Evolutionary conservation across 2,329 filamentous ascomycete species (phyloP).

Genomic region (Pseudohalonectria lignicola): DNA sequence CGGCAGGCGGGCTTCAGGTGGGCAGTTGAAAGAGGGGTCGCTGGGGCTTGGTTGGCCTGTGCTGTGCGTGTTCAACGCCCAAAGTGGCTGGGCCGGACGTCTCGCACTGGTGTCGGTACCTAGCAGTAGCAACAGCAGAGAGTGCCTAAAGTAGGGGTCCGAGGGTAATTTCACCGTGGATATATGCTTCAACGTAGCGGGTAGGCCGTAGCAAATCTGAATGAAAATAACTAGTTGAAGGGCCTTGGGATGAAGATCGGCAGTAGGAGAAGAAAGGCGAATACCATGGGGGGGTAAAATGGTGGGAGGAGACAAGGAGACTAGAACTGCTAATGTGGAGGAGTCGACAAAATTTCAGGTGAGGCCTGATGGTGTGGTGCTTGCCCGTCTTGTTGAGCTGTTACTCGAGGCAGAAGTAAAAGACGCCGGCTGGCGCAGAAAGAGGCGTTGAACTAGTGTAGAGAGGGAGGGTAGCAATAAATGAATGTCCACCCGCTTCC

Average conservation of each 20-base stretch:
- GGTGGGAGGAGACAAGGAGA: conserved; percentile 5
- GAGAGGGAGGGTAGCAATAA: conserved; percentile 3
- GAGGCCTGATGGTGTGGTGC: background rate
- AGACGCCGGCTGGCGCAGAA: background rate
- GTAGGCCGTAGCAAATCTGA: too few relatives aligned
- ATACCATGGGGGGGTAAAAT: conserved; percentile 7
- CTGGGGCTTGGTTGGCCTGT: background rate
- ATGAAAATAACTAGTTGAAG: too few relatives aligned
- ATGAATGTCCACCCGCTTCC: conserved; percentile 2
- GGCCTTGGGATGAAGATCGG: too few relatives aligned
- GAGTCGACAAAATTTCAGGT: background rate
- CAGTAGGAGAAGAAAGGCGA: too few relatives aligned
- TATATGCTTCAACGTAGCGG: too few relatives aligned
- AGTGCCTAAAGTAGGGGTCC: too few relatives aligned
- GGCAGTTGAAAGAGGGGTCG: conserved; percentile 2
- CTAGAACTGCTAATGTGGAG: too few relatives aligned
- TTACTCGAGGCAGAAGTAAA: background rate
- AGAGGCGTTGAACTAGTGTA: too few relatives aligned
- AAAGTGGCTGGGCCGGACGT: background rate
- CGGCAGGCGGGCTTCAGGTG: background rate
- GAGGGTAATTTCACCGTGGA: too few relatives aligned
- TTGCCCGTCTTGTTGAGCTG: background rate
- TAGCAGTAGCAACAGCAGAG: too few relatives aligned
- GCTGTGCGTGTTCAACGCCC: background rate
- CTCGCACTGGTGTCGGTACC: too few relatives aligned